A percentile compares a stretch with the other conserved stretches of the same genome.
Conservation (phyloP, 495 filamentous ascomycete genomes). For the Lophiotrema nucula region DNA sequence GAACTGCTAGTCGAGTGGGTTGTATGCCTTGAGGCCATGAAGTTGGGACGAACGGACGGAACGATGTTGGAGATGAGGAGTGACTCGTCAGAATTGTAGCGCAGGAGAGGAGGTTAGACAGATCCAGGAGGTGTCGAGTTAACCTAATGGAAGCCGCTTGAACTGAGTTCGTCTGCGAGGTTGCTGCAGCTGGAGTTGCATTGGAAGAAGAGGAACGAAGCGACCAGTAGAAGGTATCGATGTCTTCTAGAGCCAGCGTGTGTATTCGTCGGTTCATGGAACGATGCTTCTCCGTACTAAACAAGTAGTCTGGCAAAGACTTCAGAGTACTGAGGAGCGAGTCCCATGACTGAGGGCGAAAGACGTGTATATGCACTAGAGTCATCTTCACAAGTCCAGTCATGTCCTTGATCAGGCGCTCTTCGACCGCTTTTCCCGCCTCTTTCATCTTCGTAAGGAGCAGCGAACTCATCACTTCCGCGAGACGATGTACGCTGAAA, state of each 20-base stretch:
- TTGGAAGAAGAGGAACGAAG: constrained; percentile 42
- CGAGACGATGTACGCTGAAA: constrained; percentile 63
- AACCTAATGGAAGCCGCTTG: not conserved
- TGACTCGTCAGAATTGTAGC: constrained; percentile 6
- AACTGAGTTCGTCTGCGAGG: not conserved
- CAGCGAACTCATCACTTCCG: constrained; percentile 36
- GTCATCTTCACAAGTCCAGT: not conserved
- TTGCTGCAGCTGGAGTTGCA: constrained; percentile 5
- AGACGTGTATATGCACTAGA: constrained; percentile 50
- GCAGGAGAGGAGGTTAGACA: constrained; percentile 12
- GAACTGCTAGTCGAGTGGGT: constrained; percentile 48
- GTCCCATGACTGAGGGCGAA: constrained; percentile 55
- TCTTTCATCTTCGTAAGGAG: constrained; percentile 12
- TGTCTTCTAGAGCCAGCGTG: constrained; percentile 54
- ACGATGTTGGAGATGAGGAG: not conserved
- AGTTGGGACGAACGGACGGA: constrained; percentile 38
- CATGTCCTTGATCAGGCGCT: not conserved
- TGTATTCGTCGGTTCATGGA: constrained; percentile 50
- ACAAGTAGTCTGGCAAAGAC: constrained; percentile 52
- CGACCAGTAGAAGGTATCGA: constrained; percentile 59
- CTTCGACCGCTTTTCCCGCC: not conserved
- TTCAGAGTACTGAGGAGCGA: constrained; percentile 54
- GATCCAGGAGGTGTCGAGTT: not conserved
- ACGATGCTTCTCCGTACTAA: constrained; percentile 48
- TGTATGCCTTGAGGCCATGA: constrained; percentile 51